Conservation (phyloP, 108 stramenopile genomes). For the Aurantiochytrium sp. region DNA sequence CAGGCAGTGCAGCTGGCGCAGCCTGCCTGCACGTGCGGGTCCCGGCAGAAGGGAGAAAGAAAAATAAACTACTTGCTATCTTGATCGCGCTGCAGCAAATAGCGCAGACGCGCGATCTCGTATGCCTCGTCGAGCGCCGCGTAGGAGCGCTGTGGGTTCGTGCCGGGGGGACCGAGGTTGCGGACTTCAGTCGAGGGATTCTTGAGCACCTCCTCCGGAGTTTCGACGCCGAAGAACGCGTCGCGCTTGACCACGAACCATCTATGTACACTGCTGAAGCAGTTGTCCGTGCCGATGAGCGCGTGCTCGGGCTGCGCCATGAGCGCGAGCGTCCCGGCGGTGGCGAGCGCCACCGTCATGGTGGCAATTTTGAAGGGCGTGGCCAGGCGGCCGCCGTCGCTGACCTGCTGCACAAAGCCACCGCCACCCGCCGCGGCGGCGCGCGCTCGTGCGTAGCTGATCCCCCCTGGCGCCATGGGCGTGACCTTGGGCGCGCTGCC, state of each 20-base stretch:
- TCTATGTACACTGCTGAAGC: background rate
- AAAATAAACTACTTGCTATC: no score
- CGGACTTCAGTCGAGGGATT: background rate
- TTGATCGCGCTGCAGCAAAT: no score
- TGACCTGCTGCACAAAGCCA: background rate
- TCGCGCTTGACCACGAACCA: background rate
- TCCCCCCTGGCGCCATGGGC: background rate
- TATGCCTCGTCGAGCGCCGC: background rate
- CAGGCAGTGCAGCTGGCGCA: no score
- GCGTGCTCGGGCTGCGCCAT: background rate
- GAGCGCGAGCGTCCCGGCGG: background rate
- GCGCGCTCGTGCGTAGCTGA: background rate
- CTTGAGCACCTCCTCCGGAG: background rate
- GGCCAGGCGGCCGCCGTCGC: background rate
- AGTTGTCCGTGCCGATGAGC: constrained; percentile 2
- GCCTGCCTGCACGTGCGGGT: no score
- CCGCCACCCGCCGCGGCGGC: background rate
- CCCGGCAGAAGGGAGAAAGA: no score
- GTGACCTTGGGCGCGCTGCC: no score
- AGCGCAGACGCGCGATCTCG: background rate
- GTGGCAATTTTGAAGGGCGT: background rate
- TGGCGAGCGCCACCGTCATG: background rate
- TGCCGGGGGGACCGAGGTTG: background rate
- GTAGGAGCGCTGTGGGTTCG: background rate
- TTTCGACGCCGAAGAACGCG: background rate